Evolutionary conservation across 495 filamentous ascomycete genomes (phyloP), one percentile per base, ranked within the genome.

Genomic region (Daldinia caldariorum): DNA sequence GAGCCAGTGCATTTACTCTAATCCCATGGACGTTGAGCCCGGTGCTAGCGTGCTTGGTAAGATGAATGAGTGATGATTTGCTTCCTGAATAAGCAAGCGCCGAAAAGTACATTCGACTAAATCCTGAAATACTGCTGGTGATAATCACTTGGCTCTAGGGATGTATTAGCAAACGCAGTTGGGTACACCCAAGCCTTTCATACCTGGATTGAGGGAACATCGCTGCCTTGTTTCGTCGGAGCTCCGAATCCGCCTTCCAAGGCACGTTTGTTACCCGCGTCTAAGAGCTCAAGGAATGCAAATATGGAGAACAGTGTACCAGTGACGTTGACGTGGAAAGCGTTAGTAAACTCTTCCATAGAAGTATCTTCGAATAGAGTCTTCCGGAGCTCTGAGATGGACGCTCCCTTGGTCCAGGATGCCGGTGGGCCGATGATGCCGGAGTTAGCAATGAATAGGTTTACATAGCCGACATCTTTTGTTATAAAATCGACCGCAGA

Each of bases 361-460:
- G 81, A 76, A 2, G 39, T 41, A 6, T 83, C 67, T 16, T 80
- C 76, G 67, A 84, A 85, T 12, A 85, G 76, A 4, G 75, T 53
- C 0, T 85, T 81, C 13, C 81, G 80, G 20, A 86, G 68, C 22
- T 87, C 80, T 6, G 73, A 53, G 22, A 88, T 73, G 2, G 79
- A 74, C 2, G 51, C 9, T 9, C 79, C 69, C 0, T 82, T 79
- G 10, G 81, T 78, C 47, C 82, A 74, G 14, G 20, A 6, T 1
- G 76, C 74, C 0, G 22, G 7, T 0, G 85, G 83, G 13, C 87
- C 88, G 20, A 80, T 29, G 14, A 82, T 78, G 0, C 88, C 88
- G 12, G 84, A 83, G 77, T 90, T 90, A 34, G 85, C 84, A 29
- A 89, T 79, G 0, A 90, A 74, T 41, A 90, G 72, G 55, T 90